phyloP scores from a whole-genome alignment of 176 grass and related monocot species.

The Ensete ventricosum region DNA sequence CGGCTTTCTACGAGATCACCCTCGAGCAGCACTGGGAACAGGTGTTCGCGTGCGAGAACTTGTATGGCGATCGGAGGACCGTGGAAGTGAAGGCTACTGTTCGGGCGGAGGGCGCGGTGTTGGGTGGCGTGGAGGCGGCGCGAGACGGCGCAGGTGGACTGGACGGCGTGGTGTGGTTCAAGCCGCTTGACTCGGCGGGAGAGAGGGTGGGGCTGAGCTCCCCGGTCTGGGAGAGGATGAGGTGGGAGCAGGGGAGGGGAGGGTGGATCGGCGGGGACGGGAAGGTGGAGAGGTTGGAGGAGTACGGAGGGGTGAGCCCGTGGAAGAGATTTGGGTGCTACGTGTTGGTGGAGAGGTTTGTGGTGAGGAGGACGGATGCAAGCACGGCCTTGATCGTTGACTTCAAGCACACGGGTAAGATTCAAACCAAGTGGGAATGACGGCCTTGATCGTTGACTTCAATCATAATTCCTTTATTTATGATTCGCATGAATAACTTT shows the following conservation, averaged over 20 bases:
- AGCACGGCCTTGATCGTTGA: conserved; percentile 32
- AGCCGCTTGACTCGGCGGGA: background rate
- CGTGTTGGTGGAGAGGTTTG: conserved; percentile 64
- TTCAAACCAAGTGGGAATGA: background rate
- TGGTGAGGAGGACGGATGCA: conserved; percentile 42
- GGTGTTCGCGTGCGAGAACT: background rate
- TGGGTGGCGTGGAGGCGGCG: too few relatives aligned
- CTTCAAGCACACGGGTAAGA: conserved; percentile 25
- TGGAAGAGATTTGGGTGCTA: conserved; percentile 9
- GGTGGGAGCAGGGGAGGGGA: conserved; percentile 44
- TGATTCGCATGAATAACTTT: too few relatives aligned
- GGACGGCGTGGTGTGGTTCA: too few relatives aligned
- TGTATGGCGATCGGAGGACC: background rate
- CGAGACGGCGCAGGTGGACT: too few relatives aligned
- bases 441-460: too few relatives aligned
- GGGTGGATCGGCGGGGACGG: conserved; percentile 35
- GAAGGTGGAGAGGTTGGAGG: conserved; percentile 18
- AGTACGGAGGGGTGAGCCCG: background rate
- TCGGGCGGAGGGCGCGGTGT: conserved; percentile 10
- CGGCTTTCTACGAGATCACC: conserved; percentile 39
- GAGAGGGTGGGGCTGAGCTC: conserved; percentile 31
- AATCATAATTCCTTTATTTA: too few relatives aligned
- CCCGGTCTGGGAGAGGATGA: conserved; percentile 52
- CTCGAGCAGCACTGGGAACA: conserved; percentile 47
- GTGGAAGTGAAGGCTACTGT: background rate